Evolutionary conservation across 768 basidiomycete genomes (phyloP).

Genomic region (Phanerochaete sordida): DNA sequence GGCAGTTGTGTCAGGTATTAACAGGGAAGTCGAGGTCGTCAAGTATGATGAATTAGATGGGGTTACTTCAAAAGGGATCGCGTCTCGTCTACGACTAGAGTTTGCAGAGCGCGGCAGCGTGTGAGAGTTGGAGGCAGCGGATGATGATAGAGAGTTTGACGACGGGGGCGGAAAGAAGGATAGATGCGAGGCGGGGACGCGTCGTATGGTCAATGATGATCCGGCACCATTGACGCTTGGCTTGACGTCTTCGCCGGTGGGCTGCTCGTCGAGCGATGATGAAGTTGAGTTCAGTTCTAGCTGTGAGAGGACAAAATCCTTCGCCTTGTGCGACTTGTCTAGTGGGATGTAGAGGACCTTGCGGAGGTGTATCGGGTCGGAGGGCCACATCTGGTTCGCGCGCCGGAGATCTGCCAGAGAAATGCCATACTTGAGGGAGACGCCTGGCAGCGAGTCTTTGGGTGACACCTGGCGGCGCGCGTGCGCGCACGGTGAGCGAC

Average conservation of each 20-base stretch:
- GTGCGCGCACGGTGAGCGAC: neutral
- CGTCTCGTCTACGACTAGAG: constrained; percentile 1
- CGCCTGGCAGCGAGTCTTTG: constrained; percentile 79
- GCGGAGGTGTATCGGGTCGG: constrained; percentile 88
- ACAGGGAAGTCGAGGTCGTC: neutral
- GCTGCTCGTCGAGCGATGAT: neutral
- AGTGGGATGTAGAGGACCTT: constrained; percentile 78
- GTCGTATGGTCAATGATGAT: constrained; percentile 19
- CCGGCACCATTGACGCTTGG: neutral
- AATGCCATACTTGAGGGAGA: constrained; percentile 88
- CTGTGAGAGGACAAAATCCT: constrained; percentile 25
- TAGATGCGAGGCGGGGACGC: constrained; percentile 28
- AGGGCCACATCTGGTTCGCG: constrained; percentile 91
- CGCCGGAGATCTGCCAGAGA: constrained; percentile 80
- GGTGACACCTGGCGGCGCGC: constrained; percentile 49
- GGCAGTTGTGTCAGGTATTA: neutral
- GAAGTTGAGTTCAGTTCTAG: constrained; percentile 8
- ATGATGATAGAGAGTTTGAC: neutral
- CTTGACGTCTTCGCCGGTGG: neutral
- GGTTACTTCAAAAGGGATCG: constrained; percentile 5
- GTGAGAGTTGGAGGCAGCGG: neutral
- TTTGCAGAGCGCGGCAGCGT: constrained; percentile 1
- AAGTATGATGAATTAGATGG: constrained; percentile 4
- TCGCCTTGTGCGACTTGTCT: constrained; percentile 49
- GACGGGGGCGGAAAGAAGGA: constrained; percentile 30